A percentile compares a stretch with the other conserved stretches of the same genome.
These are phyloP conservation scores for Styphnolobium japonicum DNA, from an alignment of 306 rosid genomes.

Conservation along the genomic window DNA sequence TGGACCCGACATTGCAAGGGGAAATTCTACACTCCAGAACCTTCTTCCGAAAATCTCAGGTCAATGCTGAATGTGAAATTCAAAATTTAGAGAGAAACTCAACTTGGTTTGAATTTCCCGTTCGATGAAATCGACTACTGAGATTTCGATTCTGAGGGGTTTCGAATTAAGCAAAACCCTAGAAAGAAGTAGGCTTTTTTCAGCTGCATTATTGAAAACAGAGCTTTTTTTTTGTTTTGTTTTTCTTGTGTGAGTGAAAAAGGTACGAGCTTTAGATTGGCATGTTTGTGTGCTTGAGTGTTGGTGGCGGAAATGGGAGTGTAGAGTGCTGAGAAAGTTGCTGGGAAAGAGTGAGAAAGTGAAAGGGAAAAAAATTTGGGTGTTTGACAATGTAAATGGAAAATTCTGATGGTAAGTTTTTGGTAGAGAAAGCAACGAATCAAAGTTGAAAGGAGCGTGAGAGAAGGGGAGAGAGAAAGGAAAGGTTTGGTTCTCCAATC, in stretches of 20 bases:
- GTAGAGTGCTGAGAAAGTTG: conserved; percentile 23
- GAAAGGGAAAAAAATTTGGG: background rate
- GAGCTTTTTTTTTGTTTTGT: background rate
- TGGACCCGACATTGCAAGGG: conserved; percentile 67
- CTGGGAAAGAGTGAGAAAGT: conserved; percentile 37
- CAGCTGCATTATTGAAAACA: conserved; percentile 33
- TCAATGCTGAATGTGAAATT: conserved; percentile 31
- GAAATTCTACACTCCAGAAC: conserved; percentile 23
- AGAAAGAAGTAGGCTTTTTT: background rate
- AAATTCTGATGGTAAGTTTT: conserved; percentile 31
- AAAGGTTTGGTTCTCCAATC: conserved; percentile 21
- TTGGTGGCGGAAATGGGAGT: conserved; percentile 3
- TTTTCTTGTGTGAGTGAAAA: background rate
- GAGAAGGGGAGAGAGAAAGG: conserved; percentile 12
- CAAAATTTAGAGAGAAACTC: conserved; percentile 20
- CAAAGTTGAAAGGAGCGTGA: conserved; percentile 23
- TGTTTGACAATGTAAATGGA: conserved; percentile 9
- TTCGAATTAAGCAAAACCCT: conserved; percentile 38
- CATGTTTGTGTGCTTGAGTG: background rate
- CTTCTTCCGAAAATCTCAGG: conserved; percentile 6
- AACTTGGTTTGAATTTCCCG: background rate
- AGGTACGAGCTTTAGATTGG: conserved; percentile 15
- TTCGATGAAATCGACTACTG: background rate
- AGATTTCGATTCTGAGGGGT: background rate
- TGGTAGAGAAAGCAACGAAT: conserved; percentile 61